Base-by-base conservation (phyloP, 2,329 filamentous ascomycete genomes). In the Thielaviopsis punctulata region DNA sequence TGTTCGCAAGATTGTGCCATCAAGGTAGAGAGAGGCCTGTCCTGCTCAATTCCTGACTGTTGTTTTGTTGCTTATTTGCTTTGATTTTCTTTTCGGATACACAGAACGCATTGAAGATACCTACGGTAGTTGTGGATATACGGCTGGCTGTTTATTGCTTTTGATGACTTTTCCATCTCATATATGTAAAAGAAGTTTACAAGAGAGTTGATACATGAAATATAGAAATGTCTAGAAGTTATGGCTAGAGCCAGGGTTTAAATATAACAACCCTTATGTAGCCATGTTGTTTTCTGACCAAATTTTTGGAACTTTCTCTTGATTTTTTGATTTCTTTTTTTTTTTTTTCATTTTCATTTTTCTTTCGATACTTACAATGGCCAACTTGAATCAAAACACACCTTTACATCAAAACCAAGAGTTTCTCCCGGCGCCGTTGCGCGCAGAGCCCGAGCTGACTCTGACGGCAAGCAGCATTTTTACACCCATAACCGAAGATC, bases 1-100 rank as follows among this genome's bases (percentile, higher is more conserved):
- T 58, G 66, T 72, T 21, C 68, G 77, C 52, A 78, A 72, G 46
- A 61, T 82, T 23, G 60, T 83, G 21, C 79, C 79, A 7, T 70
- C 76, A 2, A 69, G 76, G 63, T 77, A 69, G n/a, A n/a, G n/a
- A n/a, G n/a, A n/a, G n/a, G 30, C 30, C 30, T 15, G n/a, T 36
- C 6, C n/a, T 15, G 36, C 19, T 43, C 21, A 23, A 50, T 44
- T 36, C 44, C 19, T 44, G 30, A 27, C 45, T 49, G 49, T 45
- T 54, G 30, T 48, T 51, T 23, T 44, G 15, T 41, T 43, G 46
- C 48, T 49, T 45, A 41, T 53, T 56, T n/a, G 36, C 51, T 48
- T 49, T 49, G 44, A 19, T 50, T 19, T 27, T 44, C 36, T 30
- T 43, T 25, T 22, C 41, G 48, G 73, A 55, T 24, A 24, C 24